phyloP scores from a whole-genome alignment of 805 yeast species.

The Torulaspora delbrueckii region DNA sequence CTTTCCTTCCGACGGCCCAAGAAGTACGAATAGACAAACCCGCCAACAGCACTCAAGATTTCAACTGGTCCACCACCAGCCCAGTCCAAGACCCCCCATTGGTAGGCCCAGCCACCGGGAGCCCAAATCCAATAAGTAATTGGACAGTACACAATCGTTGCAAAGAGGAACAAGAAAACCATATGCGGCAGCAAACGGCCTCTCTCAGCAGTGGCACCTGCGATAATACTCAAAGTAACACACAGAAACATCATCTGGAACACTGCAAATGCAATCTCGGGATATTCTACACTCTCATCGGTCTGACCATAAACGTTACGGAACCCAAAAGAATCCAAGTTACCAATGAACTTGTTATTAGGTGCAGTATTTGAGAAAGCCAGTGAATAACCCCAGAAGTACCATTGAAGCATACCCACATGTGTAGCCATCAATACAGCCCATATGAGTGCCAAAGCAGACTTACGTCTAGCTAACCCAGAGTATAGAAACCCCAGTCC shows the following conservation, averaged over 20 bases:
- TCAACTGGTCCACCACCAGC: slow-evolving; percentile 99
- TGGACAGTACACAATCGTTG: slow-evolving; percentile 89
- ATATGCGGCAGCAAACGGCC: slow-evolving; percentile 83
- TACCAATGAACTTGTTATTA: slow-evolving; percentile 81
- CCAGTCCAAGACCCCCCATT: slow-evolving; percentile 90
- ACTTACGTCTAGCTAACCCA: slow-evolving; percentile 84
- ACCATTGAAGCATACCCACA: slow-evolving; percentile 85
- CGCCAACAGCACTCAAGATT: slow-evolving; percentile 84
- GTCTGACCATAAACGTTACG: slow-evolving; percentile 55
- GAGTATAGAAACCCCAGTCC: slow-evolving; percentile 90
- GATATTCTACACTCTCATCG: slow-evolving; percentile 46
- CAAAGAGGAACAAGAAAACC: slow-evolving; percentile 80
- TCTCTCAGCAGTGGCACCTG: slow-evolving; percentile 91
- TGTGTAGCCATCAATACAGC: slow-evolving; percentile 67
- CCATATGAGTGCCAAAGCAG: slow-evolving; percentile 86
- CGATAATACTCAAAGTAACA: slow-evolving; percentile 86
- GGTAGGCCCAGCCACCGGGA: slow-evolving; percentile 84
- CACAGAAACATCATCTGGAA: slow-evolving; percentile 90
- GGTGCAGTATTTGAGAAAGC: slow-evolving; percentile 75
- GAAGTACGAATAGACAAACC: slow-evolving; percentile 77
- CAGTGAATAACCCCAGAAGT: slow-evolving; percentile 95
- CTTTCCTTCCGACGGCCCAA: slow-evolving; percentile 73
- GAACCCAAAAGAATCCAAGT: slow-evolving; percentile 76
- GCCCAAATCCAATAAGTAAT: slow-evolving; percentile 97
- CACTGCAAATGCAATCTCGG: slow-evolving; percentile 77